Percentiles rank a stretch among this genome's conserved stretches.
These are phyloP conservation scores for Acanthamoeba quina DNA, from an alignment of 208 protist species.

Conservation along the genomic window DNA sequence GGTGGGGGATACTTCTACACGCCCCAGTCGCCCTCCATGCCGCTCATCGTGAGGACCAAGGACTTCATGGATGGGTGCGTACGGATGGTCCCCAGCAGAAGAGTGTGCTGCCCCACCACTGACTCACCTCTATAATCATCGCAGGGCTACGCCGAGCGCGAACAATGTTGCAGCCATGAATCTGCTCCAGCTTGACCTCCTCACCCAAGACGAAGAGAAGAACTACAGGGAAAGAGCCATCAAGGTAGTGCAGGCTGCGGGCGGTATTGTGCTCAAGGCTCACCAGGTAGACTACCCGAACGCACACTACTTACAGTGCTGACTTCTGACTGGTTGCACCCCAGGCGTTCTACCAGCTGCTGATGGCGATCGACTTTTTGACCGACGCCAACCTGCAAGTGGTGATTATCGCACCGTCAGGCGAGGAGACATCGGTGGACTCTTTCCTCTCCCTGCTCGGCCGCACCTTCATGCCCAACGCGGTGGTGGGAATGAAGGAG, in stretches of 20 bases:
- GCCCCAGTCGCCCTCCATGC: neutral
- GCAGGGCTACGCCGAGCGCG: conserved; percentile 42
- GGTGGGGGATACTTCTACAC: conserved; percentile 68
- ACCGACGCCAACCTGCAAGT: conserved; percentile 43
- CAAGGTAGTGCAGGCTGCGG: conserved; percentile 14
- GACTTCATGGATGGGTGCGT: conserved; percentile 67
- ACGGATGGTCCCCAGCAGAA: neutral
- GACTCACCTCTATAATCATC: neutral
- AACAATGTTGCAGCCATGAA: conserved; percentile 45
- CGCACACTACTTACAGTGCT: neutral
- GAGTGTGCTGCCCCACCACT: neutral
- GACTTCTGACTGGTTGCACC: no score
- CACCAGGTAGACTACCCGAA: neutral
- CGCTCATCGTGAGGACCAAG: conserved; percentile 62
- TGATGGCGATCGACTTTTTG: conserved; percentile 55
- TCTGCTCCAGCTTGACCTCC: conserved; percentile 4
- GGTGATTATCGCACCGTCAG: conserved; percentile 11
- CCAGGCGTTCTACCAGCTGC: conserved; percentile 58
- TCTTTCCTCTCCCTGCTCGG: conserved; percentile 51
- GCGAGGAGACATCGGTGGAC: neutral
- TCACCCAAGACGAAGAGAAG: conserved; percentile 62
- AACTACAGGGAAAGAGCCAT: conserved; percentile 14
- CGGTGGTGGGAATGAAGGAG: conserved; percentile 22
- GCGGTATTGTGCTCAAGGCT: conserved; percentile 33
- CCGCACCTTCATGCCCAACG: conserved; percentile 46